Conservation (phyloP, 2,329 filamentous ascomycete genomes). For the Xylaria arbuscula region DNA sequence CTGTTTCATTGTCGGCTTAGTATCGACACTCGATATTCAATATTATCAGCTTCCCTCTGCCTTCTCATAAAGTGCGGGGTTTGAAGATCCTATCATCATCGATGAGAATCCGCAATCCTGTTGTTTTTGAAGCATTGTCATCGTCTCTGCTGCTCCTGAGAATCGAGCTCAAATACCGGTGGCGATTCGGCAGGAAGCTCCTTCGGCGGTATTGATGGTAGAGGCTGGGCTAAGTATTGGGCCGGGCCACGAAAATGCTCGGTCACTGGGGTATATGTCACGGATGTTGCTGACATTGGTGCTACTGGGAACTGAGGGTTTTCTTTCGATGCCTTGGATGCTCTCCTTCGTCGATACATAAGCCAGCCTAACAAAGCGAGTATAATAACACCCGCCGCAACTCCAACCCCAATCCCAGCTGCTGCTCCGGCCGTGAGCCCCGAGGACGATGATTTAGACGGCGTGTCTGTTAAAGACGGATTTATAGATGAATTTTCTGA, state of each 20-base stretch:
- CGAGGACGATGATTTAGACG: neutral
- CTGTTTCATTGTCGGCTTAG: neutral
- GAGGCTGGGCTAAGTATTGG: conserved; percentile 1
- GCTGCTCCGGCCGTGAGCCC: conserved; percentile 28
- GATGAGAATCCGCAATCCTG: neutral
- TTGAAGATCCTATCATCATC: neutral
- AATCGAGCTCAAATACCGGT: conserved; percentile 23
- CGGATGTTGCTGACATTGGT: neutral
- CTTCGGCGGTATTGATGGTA: neutral
- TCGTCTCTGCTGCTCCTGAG: neutral
- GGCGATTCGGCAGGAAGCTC: conserved; percentile 7
- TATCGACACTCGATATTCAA: neutral
- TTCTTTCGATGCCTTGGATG: neutral
- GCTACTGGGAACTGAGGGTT: neutral
- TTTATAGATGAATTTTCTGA: conserved; percentile 9
- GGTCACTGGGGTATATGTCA: conserved; percentile 1
- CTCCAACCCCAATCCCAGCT: conserved; percentile 32
- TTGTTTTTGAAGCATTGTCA: neutral
- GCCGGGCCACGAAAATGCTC: neutral
- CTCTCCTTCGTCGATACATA: conserved; percentile 30
- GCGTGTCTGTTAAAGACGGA: conserved; percentile 3
- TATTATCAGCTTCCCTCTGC: neutral
- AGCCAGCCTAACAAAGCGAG: conserved; percentile 32
- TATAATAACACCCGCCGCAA: conserved; percentile 14
- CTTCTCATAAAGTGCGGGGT: neutral